Base-by-base conservation (phyloP, 208 protist genomes). In the Leishmania amazonensis region DNA sequence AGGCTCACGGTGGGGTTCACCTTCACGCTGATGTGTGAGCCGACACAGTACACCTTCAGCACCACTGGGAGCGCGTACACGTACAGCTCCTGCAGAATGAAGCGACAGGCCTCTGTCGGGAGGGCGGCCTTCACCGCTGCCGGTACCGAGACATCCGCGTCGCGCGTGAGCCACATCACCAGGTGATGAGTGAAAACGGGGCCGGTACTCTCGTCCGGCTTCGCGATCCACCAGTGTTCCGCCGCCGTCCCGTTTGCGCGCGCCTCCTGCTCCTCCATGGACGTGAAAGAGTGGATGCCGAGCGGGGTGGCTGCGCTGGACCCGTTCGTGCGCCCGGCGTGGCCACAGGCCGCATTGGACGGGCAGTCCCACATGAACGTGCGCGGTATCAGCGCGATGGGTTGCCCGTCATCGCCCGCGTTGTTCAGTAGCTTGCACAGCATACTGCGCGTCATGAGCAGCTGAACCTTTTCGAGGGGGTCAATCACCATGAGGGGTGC, bases 31-130 rank as follows among this genome's bases (percentile, higher is more conserved):
- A 95, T 79, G 68, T 87, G 57, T 5, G 72, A 53, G 31, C 89
- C 90, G 47, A 96, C 88, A 79, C 88, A 94, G 87, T 97, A 97
- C 47, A 97, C 94, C 84, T 97, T 97, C 38, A 97, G 73, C 49
- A 97, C 86, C 70, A 96, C 88, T n/a, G 92, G 92, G 62, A 96
- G 67, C 17, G 91, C 90, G 71, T 75, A 67, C 31, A 79, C 45
- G 67, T 92, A 91, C 64, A 96, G 90, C 81, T 96, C 87, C 80
- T 97, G 92, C 60, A 97, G 67, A 42, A 97, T 85, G 80, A 94
- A 97, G 21, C 73, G 70, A 24, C 79, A 64, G 3, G 83, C 42
- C 81, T 93, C 85, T 31, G 76, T 45, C 24, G 92, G 88, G 64
- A 97, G 85, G 38, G 76, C 45, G 4, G 58, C 70, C 54, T 78